Conservation (phyloP, 2,329 filamentous ascomycete genomes). For the Talaromyces funiculosus region DNA sequence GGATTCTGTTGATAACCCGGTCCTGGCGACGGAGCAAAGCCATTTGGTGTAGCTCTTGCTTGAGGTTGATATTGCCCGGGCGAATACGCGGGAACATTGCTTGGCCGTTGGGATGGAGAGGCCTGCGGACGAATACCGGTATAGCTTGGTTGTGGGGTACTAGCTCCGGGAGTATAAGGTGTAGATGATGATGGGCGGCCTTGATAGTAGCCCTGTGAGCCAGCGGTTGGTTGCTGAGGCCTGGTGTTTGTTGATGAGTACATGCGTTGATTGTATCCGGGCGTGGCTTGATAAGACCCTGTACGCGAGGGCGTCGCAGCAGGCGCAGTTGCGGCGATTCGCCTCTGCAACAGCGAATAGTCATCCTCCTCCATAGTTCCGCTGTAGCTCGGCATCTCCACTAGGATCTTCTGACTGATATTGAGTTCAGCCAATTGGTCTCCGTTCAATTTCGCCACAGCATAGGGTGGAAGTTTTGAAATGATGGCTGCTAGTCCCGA, state of each 20-base stretch:
- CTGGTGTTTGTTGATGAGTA: slow-evolving; percentile 17
- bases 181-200: slow-evolving; percentile 23
- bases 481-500: slow-evolving; percentile 69
- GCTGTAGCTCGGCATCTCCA: slow-evolving; percentile 66
- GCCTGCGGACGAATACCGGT: slow-evolving; percentile 28
- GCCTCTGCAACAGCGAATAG: slow-evolving; percentile 48
- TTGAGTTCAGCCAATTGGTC: slow-evolving; percentile 78
- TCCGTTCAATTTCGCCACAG: slow-evolving; percentile 78
- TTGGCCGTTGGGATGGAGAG: slow-evolving; percentile 33
- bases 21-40: slow-evolving; percentile 27
- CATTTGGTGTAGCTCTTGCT: slow-evolving; percentile 34
- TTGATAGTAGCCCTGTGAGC: slow-evolving; percentile 17
- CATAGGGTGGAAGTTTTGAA: slow-evolving; percentile 71
- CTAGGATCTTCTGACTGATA: slow-evolving; percentile 70
- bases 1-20: slow-evolving; percentile 26
- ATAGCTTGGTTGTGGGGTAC: slow-evolving; percentile 24
- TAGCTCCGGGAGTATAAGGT: slow-evolving; percentile 26
- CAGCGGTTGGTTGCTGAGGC: slow-evolving; percentile 31
- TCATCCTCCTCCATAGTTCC: slow-evolving; percentile 84
- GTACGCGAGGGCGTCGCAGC: slow-evolving; percentile 30
- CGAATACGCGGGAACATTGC: slow-evolving; percentile 32
- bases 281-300: slow-evolving; percentile 25
- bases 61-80: slow-evolving; percentile 38
- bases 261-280: slow-evolving; percentile 31
- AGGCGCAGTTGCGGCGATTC: slow-evolving; percentile 27